Conservation (phyloP, 2,329 filamentous ascomycete genomes). For the Nectriaceae sp. region DNA sequence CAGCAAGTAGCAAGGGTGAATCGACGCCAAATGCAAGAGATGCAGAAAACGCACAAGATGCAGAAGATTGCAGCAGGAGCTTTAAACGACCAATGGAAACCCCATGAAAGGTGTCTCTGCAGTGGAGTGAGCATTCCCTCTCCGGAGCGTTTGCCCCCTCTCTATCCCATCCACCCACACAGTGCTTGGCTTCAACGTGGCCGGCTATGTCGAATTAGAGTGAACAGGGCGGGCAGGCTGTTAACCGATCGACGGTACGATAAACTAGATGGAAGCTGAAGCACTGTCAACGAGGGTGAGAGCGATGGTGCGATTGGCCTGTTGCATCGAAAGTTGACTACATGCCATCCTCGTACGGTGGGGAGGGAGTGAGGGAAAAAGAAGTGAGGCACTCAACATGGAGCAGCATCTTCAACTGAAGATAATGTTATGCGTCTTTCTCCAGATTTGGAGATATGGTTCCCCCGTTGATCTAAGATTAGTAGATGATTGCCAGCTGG, state of each 20-base stretch:
- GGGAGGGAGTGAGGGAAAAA: no score
- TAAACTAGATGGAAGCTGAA: slow-evolving; percentile 1
- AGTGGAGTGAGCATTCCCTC: not conserved
- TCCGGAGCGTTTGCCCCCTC: not conserved
- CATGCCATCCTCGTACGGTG: no score
- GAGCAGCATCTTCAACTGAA: no score
- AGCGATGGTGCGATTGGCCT: slow-evolving; percentile 5
- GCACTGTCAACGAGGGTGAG: slow-evolving; percentile 4
- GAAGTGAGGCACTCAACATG: no score
- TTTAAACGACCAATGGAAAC: slow-evolving; percentile 10
- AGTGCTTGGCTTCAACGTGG: not conserved
- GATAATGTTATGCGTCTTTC: no score
- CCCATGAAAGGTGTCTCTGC: no score
- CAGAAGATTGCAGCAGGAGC: not conserved
- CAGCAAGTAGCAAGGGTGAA: slow-evolving; percentile 20
- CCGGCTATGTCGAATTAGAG: not conserved
- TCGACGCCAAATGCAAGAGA: slow-evolving; percentile 21
- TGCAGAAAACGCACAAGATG: slow-evolving; percentile 5
- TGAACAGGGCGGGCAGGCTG: not conserved
- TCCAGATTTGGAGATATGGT: no score
- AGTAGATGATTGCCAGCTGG: no score
- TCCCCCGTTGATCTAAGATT: no score
- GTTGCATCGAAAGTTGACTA: not conserved
- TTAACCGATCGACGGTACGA: slow-evolving; percentile 13
- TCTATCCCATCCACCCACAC: not conserved